Evolutionary conservation across 2,329 filamentous ascomycete genomes (phyloP), one percentile per base, ranked within the genome.

Genomic region (Daldinia sp.): DNA sequence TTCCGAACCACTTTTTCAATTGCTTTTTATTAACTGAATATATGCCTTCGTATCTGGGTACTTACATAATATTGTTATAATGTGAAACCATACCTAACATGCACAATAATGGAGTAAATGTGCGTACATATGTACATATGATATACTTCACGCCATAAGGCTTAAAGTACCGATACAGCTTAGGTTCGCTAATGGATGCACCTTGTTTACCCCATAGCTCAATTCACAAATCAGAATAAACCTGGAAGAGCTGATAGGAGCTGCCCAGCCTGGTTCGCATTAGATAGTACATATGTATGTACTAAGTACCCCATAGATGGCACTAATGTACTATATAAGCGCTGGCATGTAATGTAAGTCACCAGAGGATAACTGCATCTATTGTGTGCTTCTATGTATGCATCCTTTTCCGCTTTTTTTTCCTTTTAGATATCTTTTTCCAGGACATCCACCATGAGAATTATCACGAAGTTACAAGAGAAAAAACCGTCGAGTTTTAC

Each of bases 381-480:
- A 45, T 54, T 63, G 19, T 64, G 37, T 51, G 57, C 63, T 69
- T 69, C 69, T 67, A 66, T 35, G 13, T 34, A 34, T 50, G 29
- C 47, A 50, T 50, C 39, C 59, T 57, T 54, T 58, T 48, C 48
- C 39, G 39, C 39, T 23, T 49, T 27, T 58, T 61, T 53, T 52
- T 49, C 32, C 45, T 37, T 61, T 43, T 25, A 51, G 53, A 49
- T 55, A 34, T 45, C 39, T 41, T 61, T 41, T 30, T 53, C 32
- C 39, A 52, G 55, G 45, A 59, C 37, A 62, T 43, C 30, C 52
- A 27, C 49, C 47, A 72, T 71, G 71, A 70, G 57, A 69, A 69
- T 32, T 35, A 64, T 71, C 60, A 48, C 63, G 56, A 66, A 60
- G 30, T 58, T 55, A 48, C 63, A 52, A 51, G 55, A 59, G 19